phyloP scores from a whole-genome alignment of 306 rosid species.

The Carpinus fangiana region DNA sequence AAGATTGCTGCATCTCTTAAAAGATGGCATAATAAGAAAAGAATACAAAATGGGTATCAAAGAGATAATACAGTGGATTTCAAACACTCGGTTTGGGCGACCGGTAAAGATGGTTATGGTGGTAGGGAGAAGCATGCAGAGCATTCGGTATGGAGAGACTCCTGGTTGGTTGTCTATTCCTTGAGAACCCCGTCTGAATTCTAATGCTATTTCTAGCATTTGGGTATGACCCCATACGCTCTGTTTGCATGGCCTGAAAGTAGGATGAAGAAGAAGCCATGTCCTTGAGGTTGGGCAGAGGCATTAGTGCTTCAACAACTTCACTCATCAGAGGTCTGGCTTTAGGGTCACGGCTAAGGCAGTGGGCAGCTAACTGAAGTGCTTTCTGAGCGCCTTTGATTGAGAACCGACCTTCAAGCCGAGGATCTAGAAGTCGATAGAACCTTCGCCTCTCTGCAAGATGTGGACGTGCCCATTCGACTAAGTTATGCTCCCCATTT shows the following conservation, averaged over 20 bases:
- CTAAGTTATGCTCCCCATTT: conserved; percentile 35
- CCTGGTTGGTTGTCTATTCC: conserved; percentile 33
- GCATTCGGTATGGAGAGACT: conserved; percentile 36
- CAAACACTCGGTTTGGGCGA: conserved; percentile 26
- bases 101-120: conserved; percentile 26
- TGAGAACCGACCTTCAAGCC: conserved; percentile 48
- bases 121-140: conserved; percentile 29
- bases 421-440: conserved; percentile 48
- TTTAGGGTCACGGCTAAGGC: conserved; percentile 42
- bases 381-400: conserved; percentile 40
- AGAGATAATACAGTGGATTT: background rate
- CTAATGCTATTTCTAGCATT: conserved; percentile 17
- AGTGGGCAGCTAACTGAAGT: conserved; percentile 38
- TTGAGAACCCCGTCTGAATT: conserved; percentile 13
- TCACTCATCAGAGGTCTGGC: conserved; percentile 63
- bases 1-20: background rate
- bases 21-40: background rate
- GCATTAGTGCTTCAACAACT: conserved; percentile 39
- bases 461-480: conserved; percentile 50
- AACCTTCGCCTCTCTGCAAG: conserved; percentile 24
- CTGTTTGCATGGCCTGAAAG: conserved; percentile 19
- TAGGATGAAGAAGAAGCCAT: conserved; percentile 32
- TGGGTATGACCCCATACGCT: conserved; percentile 26
- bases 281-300: conserved; percentile 29
- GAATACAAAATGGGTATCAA: background rate